A percentile compares a stretch with the other conserved stretches of the same genome.
Conservation (phyloP, 352 stramenopile species). For the Aphanomyces invadans region DNA sequence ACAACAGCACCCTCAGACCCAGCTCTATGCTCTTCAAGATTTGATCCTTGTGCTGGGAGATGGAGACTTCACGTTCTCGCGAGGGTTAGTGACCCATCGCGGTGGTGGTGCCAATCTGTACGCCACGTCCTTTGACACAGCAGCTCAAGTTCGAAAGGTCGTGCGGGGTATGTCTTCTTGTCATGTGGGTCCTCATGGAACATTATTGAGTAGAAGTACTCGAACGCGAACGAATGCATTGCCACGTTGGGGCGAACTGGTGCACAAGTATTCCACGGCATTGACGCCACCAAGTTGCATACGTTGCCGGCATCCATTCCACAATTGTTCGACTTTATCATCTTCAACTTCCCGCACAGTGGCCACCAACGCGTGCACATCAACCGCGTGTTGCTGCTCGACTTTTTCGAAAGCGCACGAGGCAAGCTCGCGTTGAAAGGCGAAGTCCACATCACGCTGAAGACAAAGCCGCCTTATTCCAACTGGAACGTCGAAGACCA, state of each 20-base stretch:
- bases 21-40: conserved; percentile 50
- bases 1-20: neutral
- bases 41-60: conserved; percentile 70
- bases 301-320: conserved; percentile 38
- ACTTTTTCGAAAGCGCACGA: conserved; percentile 82
- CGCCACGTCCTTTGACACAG: conserved; percentile 74
- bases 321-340: conserved; percentile 67
- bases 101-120: conserved; percentile 41
- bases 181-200: neutral
- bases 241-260: conserved; percentile 34
- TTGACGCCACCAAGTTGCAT: conserved; percentile 77
- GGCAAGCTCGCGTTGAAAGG: conserved; percentile 44
- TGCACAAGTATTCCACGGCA: conserved; percentile 54
- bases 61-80: conserved; percentile 80
- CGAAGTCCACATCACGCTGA: conserved; percentile 79
- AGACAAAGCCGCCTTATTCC: conserved; percentile 77
- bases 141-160: conserved; percentile 35
- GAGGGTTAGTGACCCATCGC: conserved; percentile 55
- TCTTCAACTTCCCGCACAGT: conserved; percentile 88
- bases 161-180: neutral
- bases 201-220: conserved; percentile 48
- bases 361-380: conserved; percentile 83
- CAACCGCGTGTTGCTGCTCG: conserved; percentile 64
- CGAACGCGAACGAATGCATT: conserved; percentile 67
- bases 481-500: conserved; percentile 85